Conservation (phyloP, 1,139 yeast genomes). For the Hyphopichia wangnamkhiaoensis region DNA sequence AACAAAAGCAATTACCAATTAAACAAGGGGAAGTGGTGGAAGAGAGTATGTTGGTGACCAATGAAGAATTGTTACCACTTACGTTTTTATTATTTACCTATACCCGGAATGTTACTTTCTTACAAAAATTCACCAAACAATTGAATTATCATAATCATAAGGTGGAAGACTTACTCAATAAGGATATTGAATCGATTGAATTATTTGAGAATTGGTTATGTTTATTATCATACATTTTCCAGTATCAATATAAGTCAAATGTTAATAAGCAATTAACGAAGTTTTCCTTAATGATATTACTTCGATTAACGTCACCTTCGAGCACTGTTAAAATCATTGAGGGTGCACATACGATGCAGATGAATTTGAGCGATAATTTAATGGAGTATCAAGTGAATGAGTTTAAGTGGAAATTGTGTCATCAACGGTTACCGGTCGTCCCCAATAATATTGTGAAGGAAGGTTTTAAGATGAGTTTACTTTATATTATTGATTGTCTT, state of each 20-base stretch:
- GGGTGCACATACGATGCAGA: conserved; percentile 1
- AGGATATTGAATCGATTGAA: conserved; percentile 20
- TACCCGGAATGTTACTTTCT: conserved; percentile 22
- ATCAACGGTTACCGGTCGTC: conserved; percentile 37
- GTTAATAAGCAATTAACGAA: conserved; percentile 24
- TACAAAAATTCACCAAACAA: conserved; percentile 19
- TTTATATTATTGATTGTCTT: conserved; percentile 40
- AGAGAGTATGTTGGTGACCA: conserved; percentile 13
- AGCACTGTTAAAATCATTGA: conserved; percentile 6
- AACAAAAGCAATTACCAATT: conserved; percentile 12
- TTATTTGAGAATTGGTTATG: conserved; percentile 39
- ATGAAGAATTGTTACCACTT: conserved; percentile 27
- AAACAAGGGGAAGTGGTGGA: conserved; percentile 10
- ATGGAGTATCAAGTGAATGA: conserved; percentile 32
- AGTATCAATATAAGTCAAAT: conserved; percentile 34
- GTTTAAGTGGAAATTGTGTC: conserved; percentile 44
- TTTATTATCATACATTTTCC: conserved; percentile 36
- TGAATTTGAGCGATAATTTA: conserved; percentile 14
- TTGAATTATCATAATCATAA: conserved; percentile 10
- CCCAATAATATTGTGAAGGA: conserved; percentile 25
- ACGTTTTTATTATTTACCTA: conserved; percentile 21
- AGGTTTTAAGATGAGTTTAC: conserved; percentile 30
- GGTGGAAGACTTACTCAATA: conserved; percentile 17
- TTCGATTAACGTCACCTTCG: conserved; percentile 24
- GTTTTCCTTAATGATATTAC: conserved; percentile 23